Percentiles rank a stretch among this genome's conserved stretches.
Evolutionary conservation across 345 rosid genomes (phyloP).

Genomic region (Trapa bicornis): DNA sequence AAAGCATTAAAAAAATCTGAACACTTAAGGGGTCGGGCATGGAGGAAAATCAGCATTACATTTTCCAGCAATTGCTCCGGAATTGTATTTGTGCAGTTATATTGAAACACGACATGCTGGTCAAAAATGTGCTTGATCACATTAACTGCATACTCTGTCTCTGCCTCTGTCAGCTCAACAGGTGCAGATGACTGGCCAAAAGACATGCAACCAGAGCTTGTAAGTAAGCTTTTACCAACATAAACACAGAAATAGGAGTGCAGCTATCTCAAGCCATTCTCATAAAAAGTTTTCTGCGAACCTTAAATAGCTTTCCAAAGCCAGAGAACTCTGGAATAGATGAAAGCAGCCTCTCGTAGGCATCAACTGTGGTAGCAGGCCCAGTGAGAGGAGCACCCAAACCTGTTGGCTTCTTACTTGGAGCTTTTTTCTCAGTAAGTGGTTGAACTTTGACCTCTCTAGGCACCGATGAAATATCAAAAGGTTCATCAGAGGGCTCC

Average conservation of each 20-base stretch:
- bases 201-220: conserved; percentile 7
- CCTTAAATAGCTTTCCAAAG: conserved; percentile 95
- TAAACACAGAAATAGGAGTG: background rate
- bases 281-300: conserved; percentile 9
- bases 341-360: conserved; percentile 74
- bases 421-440: conserved; percentile 83
- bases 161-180: conserved; percentile 95
- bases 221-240: conserved; percentile 3
- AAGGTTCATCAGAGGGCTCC: conserved; percentile 80
- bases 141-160: conserved; percentile 92
- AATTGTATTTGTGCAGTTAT: conserved; percentile 93
- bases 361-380: conserved; percentile 54
- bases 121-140: conserved; percentile 87
- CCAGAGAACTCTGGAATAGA: conserved; percentile 66
- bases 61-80: conserved; percentile 91
- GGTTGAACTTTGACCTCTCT: conserved; percentile 80
- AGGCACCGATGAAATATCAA: conserved; percentile 76
- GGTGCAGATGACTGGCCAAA: conserved; percentile 64
- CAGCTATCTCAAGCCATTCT: background rate
- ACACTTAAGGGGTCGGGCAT: background rate
- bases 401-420: conserved; percentile 80
- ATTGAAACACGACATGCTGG: conserved; percentile 84
- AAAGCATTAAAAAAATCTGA: background rate
- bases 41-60: conserved; percentile 23
- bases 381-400: conserved; percentile 62